Evolutionary conservation across 2,329 filamentous ascomycete genomes (phyloP), one percentile per base, ranked within the genome.

Genomic region (Phialocephala sp.): DNA sequence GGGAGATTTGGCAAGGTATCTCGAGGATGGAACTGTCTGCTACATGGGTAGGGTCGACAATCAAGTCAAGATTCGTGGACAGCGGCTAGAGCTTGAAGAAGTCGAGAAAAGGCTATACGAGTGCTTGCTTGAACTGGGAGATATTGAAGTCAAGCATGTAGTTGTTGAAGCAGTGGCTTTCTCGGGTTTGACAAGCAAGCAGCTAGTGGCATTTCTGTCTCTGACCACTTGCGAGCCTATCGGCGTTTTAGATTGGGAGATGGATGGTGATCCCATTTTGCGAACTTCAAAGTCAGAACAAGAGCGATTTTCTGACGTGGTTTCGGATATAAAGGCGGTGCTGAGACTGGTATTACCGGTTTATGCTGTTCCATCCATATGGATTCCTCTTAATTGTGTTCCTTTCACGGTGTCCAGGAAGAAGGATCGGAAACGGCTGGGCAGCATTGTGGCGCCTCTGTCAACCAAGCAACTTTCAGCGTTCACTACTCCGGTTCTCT

Each of bases 1-100:
- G 0, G 87, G 87, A 0, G 87, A 89, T 67, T 75, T 89, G 0
- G 86, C 84, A 0, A 79, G 78, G 22, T 85, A 87, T 63, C 79
- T 84, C 47, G 73, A 77, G 0, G 82, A 87, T 59, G 76, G 72
- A 27, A 80, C 80, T 2, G 81, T 89, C 55, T 74, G 82, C 15
- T 88, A 86, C 67, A 79, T 89, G 37, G 87, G 87, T 12, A 82
- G 89, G 60, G 88, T 87, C 68, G 88, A 90, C 71, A 85, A 87
- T 37, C 87, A 90, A 75, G 82, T 89, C 63, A 90, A 90, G 73
- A 78, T 90, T 24, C 82, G 87, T 39, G 87, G 87, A 0, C 87
- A 89, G 72, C 79, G 87, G 45, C 79, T 90, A 8, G 87, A 90
- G 70, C 68, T 20, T 69, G 76, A 57, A 67, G 75, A 50, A 81